phyloP scores from a whole-genome alignment of 1,284 basidiomycete species.

The Paramarasmius palmivorus region DNA sequence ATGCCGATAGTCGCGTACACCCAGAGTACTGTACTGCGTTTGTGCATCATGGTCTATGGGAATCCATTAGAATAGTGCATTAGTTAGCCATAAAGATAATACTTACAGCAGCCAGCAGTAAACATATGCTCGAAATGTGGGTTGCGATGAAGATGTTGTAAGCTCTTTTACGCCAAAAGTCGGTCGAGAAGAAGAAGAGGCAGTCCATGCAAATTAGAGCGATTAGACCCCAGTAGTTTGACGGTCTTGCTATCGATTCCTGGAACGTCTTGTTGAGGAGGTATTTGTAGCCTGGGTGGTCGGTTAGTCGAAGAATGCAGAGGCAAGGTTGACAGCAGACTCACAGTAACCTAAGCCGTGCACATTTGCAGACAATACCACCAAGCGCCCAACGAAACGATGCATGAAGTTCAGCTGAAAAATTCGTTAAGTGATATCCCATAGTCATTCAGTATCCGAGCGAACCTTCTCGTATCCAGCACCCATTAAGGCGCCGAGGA shows the following conservation, averaged over 20 bases:
- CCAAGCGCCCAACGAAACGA: constrained; percentile 65
- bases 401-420: constrained; percentile 76
- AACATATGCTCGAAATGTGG: constrained; percentile 45
- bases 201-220: constrained; percentile 51
- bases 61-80: too few species aligned
- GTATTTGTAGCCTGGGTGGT: constrained; percentile 61
- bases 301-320: background rate
- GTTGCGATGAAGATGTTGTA: constrained; percentile 59
- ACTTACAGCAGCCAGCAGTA: constrained; percentile 40
- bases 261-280: constrained; percentile 41
- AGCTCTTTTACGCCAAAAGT: constrained; percentile 46
- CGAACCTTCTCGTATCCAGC: constrained; percentile 74
- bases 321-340: constrained; percentile 23
- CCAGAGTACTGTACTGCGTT: constrained; percentile 44
- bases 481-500: constrained; percentile 62
- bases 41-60: constrained; percentile 42
- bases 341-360: constrained; percentile 64
- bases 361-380: constrained; percentile 63
- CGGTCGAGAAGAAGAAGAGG: constrained; percentile 52
- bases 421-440: constrained; percentile 5
- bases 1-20: constrained; percentile 49
- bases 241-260: constrained; percentile 31
- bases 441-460: background rate
- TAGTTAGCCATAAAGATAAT: too few species aligned
- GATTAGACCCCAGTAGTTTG: constrained; percentile 50